A percentile compares a stretch with the other conserved stretches of the same genome.
Conservation (phyloP, 2,329 filamentous ascomycete species). For the Metarhizium album region DNA sequence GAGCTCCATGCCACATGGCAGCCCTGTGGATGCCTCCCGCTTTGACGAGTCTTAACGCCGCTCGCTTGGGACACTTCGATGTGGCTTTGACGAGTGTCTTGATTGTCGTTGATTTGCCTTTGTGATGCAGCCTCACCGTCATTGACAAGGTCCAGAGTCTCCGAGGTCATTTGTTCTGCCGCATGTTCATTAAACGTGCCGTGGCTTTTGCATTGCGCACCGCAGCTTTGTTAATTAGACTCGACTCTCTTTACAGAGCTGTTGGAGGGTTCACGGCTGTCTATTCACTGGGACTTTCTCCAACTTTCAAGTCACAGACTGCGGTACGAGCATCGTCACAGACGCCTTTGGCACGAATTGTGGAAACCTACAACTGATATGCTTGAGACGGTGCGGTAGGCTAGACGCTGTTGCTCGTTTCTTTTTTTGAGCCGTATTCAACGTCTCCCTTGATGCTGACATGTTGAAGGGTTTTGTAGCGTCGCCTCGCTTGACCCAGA, state of each 20-base stretch:
- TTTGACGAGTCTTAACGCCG: background rate
- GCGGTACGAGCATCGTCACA: background rate
- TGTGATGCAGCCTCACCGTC: background rate
- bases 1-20: conserved; percentile 4
- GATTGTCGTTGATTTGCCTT: background rate
- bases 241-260: background rate
- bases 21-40: background rate
- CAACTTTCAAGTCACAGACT: too few species aligned
- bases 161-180: background rate
- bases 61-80: background rate
- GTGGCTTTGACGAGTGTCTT: background rate
- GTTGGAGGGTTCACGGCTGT: too few species aligned
- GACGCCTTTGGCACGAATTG: background rate
- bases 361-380: background rate
- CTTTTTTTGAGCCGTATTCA: background rate
- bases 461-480: background rate
- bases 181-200: too few species aligned
- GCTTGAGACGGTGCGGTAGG: background rate
- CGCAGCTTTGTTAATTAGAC: background rate
- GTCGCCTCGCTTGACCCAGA: background rate
- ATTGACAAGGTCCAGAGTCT: background rate
- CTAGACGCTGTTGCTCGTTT: background rate
- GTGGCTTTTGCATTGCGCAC: background rate
- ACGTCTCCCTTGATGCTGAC: background rate
- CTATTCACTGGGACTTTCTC: too few species aligned